phyloP scores from a whole-genome alignment of 2,329 filamentous ascomycete genomes.

The Epichloe sylvatica region DNA sequence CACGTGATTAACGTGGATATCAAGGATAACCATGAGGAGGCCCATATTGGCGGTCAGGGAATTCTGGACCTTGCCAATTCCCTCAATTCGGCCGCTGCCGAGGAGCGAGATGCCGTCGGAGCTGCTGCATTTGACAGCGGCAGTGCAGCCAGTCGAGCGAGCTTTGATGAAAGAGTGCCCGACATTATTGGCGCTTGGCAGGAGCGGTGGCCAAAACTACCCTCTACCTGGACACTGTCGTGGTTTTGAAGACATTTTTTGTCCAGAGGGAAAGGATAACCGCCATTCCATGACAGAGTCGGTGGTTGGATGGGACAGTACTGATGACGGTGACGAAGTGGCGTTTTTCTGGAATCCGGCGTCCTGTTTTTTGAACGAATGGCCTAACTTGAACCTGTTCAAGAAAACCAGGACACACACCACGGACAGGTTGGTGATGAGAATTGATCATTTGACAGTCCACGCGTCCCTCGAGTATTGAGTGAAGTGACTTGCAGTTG shows the following conservation, averaged over 20 bases:
- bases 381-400: too few relatives aligned
- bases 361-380: too few relatives aligned
- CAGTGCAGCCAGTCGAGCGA: conserved; percentile 49
- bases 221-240: conserved; percentile 83
- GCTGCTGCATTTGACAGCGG: conserved; percentile 55
- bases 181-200: conserved; percentile 90
- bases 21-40: conserved; percentile 95
- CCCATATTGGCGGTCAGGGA: conserved; percentile 73
- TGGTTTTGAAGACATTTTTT: conserved; percentile 54
- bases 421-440: too few relatives aligned
- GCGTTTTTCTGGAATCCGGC: too few relatives aligned
- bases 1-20: conserved; percentile 99
- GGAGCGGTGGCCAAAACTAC: conserved; percentile 82
- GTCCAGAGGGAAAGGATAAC: background rate
- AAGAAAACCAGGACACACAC: too few relatives aligned
- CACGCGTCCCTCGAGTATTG: too few relatives aligned
- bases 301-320: too few relatives aligned
- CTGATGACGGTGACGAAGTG: too few relatives aligned
- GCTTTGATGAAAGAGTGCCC: conserved; percentile 86
- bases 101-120: conserved; percentile 58
- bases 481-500: too few relatives aligned
- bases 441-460: too few relatives aligned
- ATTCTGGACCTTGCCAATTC: conserved; percentile 83
- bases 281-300: too few relatives aligned
- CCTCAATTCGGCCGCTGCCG: conserved; percentile 64